Conservation (phyloP, 106 monocot genomes). For the Triglochin maritima region DNA sequence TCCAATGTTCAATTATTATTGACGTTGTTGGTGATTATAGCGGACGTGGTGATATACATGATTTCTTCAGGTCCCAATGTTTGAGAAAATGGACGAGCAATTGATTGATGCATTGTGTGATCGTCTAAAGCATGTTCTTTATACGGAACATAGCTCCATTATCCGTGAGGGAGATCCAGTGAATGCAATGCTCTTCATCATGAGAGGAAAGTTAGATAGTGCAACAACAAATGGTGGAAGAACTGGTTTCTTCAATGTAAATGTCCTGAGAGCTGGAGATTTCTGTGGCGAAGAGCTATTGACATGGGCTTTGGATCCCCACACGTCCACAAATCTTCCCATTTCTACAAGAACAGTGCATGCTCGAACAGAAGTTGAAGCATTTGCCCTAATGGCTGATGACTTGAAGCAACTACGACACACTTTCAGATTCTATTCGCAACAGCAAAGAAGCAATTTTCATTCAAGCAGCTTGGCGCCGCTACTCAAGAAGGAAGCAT, state of each 20-base stretch:
- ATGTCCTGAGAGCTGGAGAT: slow-evolving; percentile 34
- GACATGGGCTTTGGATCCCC: slow-evolving; percentile 51
- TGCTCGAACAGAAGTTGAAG: slow-evolving; percentile 43
- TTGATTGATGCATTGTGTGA: slow-evolving; percentile 52
- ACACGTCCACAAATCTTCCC: slow-evolving; percentile 39
- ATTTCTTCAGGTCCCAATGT: slow-evolving; percentile 40
- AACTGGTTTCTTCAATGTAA: slow-evolving; percentile 50
- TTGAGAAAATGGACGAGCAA: slow-evolving; percentile 47
- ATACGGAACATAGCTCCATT: slow-evolving; percentile 37
- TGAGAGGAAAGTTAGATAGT: slow-evolving; percentile 41
- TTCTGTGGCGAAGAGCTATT: slow-evolving; percentile 59
- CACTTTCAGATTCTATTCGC: slow-evolving; percentile 51
- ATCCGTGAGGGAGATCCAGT: slow-evolving; percentile 46
- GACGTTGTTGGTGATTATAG: no score
- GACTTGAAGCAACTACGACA: slow-evolving; percentile 46
- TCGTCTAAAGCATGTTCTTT: slow-evolving; percentile 31
- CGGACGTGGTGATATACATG: no score
- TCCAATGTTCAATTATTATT: neutral
- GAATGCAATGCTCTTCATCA: slow-evolving; percentile 50
- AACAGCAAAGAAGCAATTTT: slow-evolving; percentile 39
- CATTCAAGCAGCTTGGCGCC: slow-evolving; percentile 50
- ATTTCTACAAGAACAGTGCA: slow-evolving; percentile 50
- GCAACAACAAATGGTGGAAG: slow-evolving; percentile 51
- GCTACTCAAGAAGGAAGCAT: slow-evolving; percentile 30
- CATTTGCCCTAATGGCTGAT: slow-evolving; percentile 39